Conservation (phyloP, 2,329 filamentous ascomycete genomes). For the Penicillium sp. region DNA sequence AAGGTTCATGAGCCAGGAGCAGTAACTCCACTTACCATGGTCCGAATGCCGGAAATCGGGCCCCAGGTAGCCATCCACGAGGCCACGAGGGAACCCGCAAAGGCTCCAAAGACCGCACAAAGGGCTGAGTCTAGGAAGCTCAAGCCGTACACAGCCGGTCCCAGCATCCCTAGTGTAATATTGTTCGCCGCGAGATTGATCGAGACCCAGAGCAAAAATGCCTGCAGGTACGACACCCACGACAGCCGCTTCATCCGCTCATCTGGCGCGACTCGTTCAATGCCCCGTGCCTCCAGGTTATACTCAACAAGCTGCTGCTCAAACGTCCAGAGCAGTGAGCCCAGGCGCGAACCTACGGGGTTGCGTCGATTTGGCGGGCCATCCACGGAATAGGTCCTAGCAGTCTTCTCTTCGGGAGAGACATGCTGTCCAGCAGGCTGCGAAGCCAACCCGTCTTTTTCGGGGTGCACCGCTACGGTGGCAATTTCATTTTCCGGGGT, state of each 20-base stretch:
- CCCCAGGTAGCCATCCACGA: slow-evolving; percentile 63
- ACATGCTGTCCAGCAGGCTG: slow-evolving; percentile 12
- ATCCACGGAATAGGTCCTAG: slow-evolving; percentile 12
- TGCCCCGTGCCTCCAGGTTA: slow-evolving; percentile 58
- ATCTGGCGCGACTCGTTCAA: slow-evolving; percentile 55
- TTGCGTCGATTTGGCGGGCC: slow-evolving; percentile 14
- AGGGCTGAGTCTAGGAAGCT: slow-evolving; percentile 58
- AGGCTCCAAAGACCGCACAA: slow-evolving; percentile 56
- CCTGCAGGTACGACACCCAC: slow-evolving; percentile 55
- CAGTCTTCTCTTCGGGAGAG: slow-evolving; percentile 16
- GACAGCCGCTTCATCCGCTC: slow-evolving; percentile 54
- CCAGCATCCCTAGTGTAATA: slow-evolving; percentile 62
- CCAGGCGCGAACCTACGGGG: slow-evolving; percentile 28
- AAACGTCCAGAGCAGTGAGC: slow-evolving; percentile 33
- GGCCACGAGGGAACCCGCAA: slow-evolving; percentile 55
- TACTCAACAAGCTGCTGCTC: slow-evolving; percentile 44
- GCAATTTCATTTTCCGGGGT: slow-evolving; percentile 29
- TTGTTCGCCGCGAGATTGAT: slow-evolving; percentile 64
- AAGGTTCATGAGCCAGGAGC: neutral
- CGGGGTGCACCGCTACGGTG: slow-evolving; percentile 26
- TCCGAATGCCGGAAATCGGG: slow-evolving; percentile 59
- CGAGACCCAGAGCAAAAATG: slow-evolving; percentile 59
- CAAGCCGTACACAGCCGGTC: slow-evolving; percentile 57
- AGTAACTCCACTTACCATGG: slow-evolving; percentile 48
- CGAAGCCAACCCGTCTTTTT: slow-evolving; percentile 21